Evolutionary conservation across 2,329 filamentous ascomycete genomes (phyloP), one percentile per base, ranked within the genome.

Genomic region (Pseudogymnoascus sp.): DNA sequence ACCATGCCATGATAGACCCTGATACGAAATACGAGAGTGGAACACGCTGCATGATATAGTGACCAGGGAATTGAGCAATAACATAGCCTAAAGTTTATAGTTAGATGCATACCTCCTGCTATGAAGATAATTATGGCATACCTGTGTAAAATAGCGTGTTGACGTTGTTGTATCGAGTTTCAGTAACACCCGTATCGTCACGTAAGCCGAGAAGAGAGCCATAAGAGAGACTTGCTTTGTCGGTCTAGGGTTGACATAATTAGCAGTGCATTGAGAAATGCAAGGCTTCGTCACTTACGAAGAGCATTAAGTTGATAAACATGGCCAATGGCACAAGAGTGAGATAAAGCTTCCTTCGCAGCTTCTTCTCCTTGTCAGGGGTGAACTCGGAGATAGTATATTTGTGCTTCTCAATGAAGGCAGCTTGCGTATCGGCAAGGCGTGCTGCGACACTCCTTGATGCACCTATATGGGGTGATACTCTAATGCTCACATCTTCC

Each of bases 141-240:
- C 76, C 76, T 42, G 76, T 74, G 38, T 78, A 78, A 64, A 78
- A 78, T 31, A 78, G 72, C 2, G 76, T 77, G 64, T 74, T 75
- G 1, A 77, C 65, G 47, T 78, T 78, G 60, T 78, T 77, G 62
- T 77, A 78, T 61, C 78, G 67, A 0, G 72, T 68, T 15, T 75
- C 71, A 3, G 63, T 67, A 23, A 78, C 76, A 2, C 74, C 72
- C 0, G 75, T 78, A 59, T 78, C 76, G 36, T 78, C 74, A 17
- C 78, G 77, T 0, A 79, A 64, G 0, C 76, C 77, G 4, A 79
- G 69, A 21, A 79, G 74, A 0, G 77, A 74, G 5, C 76, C 71
- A 50, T 78, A 78, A 1, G 74, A 73, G 0, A 78, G 66, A 0
- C 76, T 78, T 0, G 76, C 73, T 67, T 78, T 78, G 63, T 78